Percentiles rank a stretch among this genome's conserved stretches.
Conservation (phyloP, 1,284 basidiomycete genomes). For the Xerocomus amazonicus region DNA sequence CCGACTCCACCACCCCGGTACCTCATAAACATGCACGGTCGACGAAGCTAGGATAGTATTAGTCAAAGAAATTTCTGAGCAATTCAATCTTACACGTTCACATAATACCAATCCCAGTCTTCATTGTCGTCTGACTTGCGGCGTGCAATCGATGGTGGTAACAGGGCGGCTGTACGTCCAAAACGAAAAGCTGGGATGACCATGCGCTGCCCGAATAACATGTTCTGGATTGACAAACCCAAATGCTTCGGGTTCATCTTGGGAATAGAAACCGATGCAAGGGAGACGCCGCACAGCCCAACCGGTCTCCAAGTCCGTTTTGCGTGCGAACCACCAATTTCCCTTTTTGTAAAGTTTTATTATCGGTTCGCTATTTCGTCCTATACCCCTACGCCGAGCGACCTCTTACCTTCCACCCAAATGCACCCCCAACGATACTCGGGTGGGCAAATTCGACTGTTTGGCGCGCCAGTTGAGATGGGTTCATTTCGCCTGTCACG, state of each 20-base stretch:
- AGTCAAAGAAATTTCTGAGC: neutral
- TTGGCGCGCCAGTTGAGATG: no score
- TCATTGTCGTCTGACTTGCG: constrained; percentile 17
- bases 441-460: no score
- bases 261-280: neutral
- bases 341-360: no score
- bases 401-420: no score
- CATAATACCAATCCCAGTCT: constrained; percentile 36
- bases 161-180: constrained; percentile 24
- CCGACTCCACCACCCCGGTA: constrained; percentile 31
- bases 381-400: no score
- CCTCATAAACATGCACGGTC: constrained; percentile 36
- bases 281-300: neutral
- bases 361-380: no score
- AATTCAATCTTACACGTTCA: constrained; percentile 30
- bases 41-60: constrained; percentile 28
- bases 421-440: no score
- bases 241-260: neutral
- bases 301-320: neutral
- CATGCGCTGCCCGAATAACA: neutral
- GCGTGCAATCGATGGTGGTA: constrained; percentile 26
- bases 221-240: neutral
- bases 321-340: neutral
- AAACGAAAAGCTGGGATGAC: constrained; percentile 3
- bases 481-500: neutral